A percentile compares a stretch with the other conserved stretches of the same genome.
These are phyloP conservation scores for Discostella stelligera DNA, from an alignment of 352 stramenopile genomes.

Conservation along the genomic window DNA sequence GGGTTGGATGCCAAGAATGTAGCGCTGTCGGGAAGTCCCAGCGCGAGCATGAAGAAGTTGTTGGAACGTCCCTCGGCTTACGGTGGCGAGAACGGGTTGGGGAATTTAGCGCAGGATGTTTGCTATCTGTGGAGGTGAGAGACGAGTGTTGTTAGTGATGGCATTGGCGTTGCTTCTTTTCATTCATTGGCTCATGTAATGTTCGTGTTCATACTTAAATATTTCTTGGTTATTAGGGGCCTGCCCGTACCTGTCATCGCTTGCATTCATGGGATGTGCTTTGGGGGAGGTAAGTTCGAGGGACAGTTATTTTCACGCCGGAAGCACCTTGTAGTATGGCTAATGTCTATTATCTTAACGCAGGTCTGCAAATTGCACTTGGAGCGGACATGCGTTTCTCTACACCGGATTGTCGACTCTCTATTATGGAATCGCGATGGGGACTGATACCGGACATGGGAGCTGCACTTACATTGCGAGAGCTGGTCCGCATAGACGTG, in stretches of 20 bases:
- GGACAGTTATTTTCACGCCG: background rate
- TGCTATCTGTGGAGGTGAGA: conserved; percentile 72
- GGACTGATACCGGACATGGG: conserved; percentile 83
- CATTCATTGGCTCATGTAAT: background rate
- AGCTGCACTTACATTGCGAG: conserved; percentile 60
- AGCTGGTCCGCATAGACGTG: conserved; percentile 75
- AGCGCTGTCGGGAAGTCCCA: conserved; percentile 24
- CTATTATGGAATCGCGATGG: conserved; percentile 84
- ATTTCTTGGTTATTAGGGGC: conserved; percentile 24
- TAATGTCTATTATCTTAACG: background rate
- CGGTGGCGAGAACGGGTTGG: conserved; percentile 36
- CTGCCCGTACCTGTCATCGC: conserved; percentile 78
- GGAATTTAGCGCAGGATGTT: conserved; percentile 83
- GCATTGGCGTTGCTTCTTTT: background rate
- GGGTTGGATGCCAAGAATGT: conserved; percentile 75
- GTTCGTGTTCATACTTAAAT: background rate
- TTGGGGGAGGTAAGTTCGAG: conserved; percentile 58
- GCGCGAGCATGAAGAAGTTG: conserved; percentile 43
- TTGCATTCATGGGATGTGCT: conserved; percentile 80
- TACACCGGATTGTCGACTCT: conserved; percentile 73
- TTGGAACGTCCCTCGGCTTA: conserved; percentile 60
- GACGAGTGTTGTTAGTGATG: background rate
- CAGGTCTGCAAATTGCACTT: conserved; percentile 80
- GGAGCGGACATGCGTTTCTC: conserved; percentile 79
- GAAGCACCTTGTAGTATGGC: background rate